phyloP scores from a whole-genome alignment of 1,284 basidiomycete species.

The Ustilago vetiveriae region DNA sequence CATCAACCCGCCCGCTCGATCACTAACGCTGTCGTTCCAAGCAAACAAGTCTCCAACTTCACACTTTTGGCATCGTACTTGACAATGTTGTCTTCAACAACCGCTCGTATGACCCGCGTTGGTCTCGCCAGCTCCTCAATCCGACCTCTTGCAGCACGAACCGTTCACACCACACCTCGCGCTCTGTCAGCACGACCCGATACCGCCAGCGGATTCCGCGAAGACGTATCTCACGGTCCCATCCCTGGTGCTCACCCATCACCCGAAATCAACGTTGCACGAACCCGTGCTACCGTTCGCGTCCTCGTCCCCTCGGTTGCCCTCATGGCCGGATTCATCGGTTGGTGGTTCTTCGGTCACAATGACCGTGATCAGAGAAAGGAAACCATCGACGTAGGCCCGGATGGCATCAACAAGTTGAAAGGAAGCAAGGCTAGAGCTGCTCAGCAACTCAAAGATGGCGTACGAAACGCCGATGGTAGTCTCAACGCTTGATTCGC shows the following conservation, averaged over 20 bases:
- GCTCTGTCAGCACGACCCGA: slow-evolving; percentile 36
- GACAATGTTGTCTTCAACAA: slow-evolving; percentile 19
- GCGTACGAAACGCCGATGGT: slow-evolving; percentile 28
- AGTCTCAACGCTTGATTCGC: slow-evolving; percentile 4
- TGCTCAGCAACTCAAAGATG: slow-evolving; percentile 34
- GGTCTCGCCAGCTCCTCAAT: slow-evolving; percentile 3
- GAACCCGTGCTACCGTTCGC: slow-evolving; percentile 34
- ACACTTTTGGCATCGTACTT: not conserved
- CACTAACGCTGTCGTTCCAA: too few species aligned
- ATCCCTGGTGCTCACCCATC: slow-evolving; percentile 36
- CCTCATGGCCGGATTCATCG: slow-evolving; percentile 41
- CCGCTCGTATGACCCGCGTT: slow-evolving; percentile 7
- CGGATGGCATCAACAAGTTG: slow-evolving; percentile 41
- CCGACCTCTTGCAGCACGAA: not conserved
- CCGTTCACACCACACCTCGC: slow-evolving; percentile 19
- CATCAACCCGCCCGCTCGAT: too few species aligned
- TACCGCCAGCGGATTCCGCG: slow-evolving; percentile 28
- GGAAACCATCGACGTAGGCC: slow-evolving; percentile 30
- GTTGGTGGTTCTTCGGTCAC: slow-evolving; percentile 54
- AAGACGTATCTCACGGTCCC: slow-evolving; percentile 33
- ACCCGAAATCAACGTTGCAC: slow-evolving; percentile 38
- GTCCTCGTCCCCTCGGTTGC: slow-evolving; percentile 43
- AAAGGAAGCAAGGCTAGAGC: slow-evolving; percentile 42
- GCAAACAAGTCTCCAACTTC: too few species aligned
- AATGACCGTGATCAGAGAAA: slow-evolving; percentile 36